phyloP scores from a whole-genome alignment of 208 protist genomes.

The Acanthamoeba healyi region DNA sequence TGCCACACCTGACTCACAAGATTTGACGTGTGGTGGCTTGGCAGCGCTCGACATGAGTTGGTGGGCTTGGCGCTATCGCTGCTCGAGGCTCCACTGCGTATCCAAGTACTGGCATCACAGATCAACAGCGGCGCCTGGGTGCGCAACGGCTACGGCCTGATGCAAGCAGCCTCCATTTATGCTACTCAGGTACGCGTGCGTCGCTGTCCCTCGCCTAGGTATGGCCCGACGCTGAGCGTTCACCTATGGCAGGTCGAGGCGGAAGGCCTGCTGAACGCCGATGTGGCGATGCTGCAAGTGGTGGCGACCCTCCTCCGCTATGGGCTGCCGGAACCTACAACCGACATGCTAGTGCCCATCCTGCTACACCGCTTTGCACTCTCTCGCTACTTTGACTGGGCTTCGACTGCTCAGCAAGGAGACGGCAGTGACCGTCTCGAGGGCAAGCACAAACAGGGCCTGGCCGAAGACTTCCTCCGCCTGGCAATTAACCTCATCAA shows the following conservation, averaged over 20 bases:
- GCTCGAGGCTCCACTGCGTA: conserved; percentile 4
- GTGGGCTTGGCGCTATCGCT: conserved; percentile 1
- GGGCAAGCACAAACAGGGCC: neutral
- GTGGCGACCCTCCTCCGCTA: neutral
- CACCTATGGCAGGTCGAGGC: neutral
- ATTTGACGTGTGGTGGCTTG: neutral
- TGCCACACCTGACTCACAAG: neutral
- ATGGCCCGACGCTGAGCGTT: no score
- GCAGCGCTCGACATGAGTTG: neutral
- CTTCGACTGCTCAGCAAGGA: neutral
- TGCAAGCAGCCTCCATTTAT: neutral
- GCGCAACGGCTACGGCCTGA: conserved; percentile 23
- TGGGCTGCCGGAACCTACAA: neutral
- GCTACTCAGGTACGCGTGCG: neutral
- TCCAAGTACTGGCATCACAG: conserved; percentile 4
- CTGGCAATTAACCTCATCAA: conserved; percentile 42
- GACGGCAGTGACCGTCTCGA: neutral
- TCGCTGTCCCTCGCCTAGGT: no score
- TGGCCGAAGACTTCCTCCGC: conserved; percentile 19
- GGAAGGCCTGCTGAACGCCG: neutral
- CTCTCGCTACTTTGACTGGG: conserved; percentile 26
- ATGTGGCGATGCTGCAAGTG: neutral
- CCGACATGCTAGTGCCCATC: neutral
- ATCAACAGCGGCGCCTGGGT: conserved; percentile 11
- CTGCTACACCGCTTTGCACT: conserved; percentile 6